Evolutionary conservation across 2,329 filamentous ascomycete genomes (phyloP).

Genomic region (Akanthomyces uredinophilus): DNA sequence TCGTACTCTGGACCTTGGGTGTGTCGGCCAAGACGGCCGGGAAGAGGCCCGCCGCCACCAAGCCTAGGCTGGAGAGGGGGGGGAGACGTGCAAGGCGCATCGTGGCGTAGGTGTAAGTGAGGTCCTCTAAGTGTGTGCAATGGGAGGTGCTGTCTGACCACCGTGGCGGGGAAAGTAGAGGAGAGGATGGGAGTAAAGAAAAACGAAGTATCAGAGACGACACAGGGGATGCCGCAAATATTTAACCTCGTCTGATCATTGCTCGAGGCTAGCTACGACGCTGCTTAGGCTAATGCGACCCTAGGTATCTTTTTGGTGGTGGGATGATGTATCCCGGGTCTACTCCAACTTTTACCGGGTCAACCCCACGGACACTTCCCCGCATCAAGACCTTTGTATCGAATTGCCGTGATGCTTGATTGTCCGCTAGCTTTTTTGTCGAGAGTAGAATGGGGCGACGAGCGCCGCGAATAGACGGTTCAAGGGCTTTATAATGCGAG

Average conservation of each 20-base stretch:
- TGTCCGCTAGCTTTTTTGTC: background rate
- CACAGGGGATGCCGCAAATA: background rate
- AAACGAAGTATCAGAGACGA: background rate
- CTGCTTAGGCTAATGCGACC: slow-evolving; percentile 2
- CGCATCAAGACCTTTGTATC: background rate
- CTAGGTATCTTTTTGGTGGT: background rate
- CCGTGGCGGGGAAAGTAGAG: background rate
- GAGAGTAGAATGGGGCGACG: no score
- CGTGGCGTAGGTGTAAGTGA: slow-evolving; percentile 1
- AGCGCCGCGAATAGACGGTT: no score
- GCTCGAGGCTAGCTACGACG: background rate
- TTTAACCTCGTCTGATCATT: slow-evolving; percentile 9
- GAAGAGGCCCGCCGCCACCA: background rate
- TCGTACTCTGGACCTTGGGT: slow-evolving; percentile 8
- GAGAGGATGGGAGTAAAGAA: background rate
- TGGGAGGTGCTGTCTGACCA: background rate
- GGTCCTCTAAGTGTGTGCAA: background rate
- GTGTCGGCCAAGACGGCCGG: background rate
- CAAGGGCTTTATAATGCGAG: no score
- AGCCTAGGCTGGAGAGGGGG: background rate
- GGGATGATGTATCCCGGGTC: background rate
- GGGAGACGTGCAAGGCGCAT: background rate
- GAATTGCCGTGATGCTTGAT: background rate
- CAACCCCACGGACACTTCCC: background rate
- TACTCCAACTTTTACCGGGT: background rate